Evolutionary conservation across 495 filamentous ascomycete species (phyloP), one percentile per base, ranked within the genome.

Genomic region (Daldinia grandis): DNA sequence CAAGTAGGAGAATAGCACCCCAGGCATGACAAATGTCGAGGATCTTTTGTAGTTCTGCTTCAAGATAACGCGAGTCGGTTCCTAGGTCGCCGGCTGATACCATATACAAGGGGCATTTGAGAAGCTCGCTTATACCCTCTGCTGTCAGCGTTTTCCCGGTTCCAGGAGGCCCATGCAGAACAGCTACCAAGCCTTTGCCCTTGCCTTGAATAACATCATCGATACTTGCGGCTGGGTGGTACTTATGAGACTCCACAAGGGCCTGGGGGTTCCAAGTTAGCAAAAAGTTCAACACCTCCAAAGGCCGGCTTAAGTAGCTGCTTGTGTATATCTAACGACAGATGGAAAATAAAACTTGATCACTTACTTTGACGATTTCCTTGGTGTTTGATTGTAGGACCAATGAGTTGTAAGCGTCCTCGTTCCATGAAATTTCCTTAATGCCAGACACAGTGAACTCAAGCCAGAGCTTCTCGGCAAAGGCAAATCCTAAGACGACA

Each of bases 401-500:
- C 17, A 97, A 85, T 3, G 88, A 90, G 62, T 91, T 87, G 73
- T 93, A 95, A 4, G 93, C 93, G n/a, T 87, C 84, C 47, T 90
- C 88, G 74, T 95, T 92, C 91, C 91, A 96, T 35, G 87, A 82
- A 69, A 94, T 95, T 24, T 94, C 91, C 64, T 88, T 89, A 74
- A 98, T 87, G 12, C 91, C 90, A 0, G 90, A 93, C 51, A 98
- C 89, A 21, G 89, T 90, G 72, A 97, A 96, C 78, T 97, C 93
- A 0, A 97, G 86, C 94, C 94, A 98, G 1, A 93, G 81, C 81
- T 97, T 97, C 78, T 97, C 93, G 24, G 85, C 87, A 76, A 97
- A 97, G 9, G 92, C 88, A 73, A 96, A 97, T n/a, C 94, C 94
- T n/a, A 95, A 85, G 0, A 95, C 91, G 4, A 97, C 91, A 0